Base-by-base conservation (phyloP, 495 filamentous ascomycete genomes). In the Aspergillus heteromorphus region DNA sequence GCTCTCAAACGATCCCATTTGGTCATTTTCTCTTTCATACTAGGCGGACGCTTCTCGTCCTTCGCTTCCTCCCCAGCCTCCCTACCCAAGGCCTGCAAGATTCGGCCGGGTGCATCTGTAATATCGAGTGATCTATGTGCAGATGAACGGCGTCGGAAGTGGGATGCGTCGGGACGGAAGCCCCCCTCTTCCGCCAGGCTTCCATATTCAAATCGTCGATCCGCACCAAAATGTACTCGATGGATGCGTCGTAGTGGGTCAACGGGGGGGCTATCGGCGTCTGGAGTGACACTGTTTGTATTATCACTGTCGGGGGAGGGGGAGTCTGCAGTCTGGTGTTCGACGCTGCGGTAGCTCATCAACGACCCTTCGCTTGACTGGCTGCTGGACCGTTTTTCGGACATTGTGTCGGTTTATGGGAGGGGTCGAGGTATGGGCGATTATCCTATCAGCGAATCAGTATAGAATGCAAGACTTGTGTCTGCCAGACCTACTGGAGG, bases 201-300 rank as follows among this genome's bases (percentile, higher is more conserved):
- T 9, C 56, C 56, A 38, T 58, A 58, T n/a, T 49, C 50, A 27
- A 43, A 58, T 27, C 50, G 48, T 27, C 48, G 36, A 40, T 58
- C 56, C 4, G 45, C 20, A 3, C 56, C 56, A n/a, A 53, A 58
- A 23, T 40, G 56, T 11, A 58, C 56, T 11, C 56, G 56, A 30
- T 58, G 56, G 14, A 29, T 31, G 16, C 27, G 50, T 14, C 11
- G 45, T 4, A 23, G 17, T 4, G 36, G 17, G 23, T 20, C 23
- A 11, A 21, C 16, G 6, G 43, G 43, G 8, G 21, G 25, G 16
- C 21, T 10, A 27, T 29, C 43, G 23, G 19, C 29, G 11, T 47
- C 43, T 25, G 43, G n/a, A 1, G 17, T 29, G 21, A 8, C 11
- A 29, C 70, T 25, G 36, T 9, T 2, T 9, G 10, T 23, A 16